Percentiles rank a stretch among this genome's conserved stretches.
Conservation (phyloP, 768 basidiomycete species). For the Mycena alexandri region DNA sequence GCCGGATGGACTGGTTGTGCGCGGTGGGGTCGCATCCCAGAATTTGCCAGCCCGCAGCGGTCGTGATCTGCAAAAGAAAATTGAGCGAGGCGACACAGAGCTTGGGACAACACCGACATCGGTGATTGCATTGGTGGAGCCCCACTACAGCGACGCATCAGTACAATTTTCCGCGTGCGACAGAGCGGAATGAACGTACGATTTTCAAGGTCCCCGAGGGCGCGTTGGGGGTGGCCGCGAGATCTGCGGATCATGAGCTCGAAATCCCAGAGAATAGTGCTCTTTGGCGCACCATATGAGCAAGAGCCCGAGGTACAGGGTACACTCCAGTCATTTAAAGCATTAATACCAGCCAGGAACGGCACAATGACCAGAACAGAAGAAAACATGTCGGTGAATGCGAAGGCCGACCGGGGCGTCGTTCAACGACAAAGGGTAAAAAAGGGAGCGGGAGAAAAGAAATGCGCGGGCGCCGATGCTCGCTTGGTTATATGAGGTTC, state of each 20-base stretch:
- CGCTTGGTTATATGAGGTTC: too few relatives aligned
- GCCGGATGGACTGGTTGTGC: conserved; percentile 48
- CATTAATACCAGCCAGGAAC: not conserved
- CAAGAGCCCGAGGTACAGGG: conserved; percentile 21
- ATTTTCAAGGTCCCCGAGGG: conserved; percentile 26
- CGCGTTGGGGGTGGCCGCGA: not conserved
- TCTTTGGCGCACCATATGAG: conserved; percentile 19
- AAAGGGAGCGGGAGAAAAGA: too few relatives aligned
- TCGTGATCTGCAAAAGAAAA: conserved; percentile 42
- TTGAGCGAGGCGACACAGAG: too few relatives aligned
- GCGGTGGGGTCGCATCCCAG: conserved; percentile 48
- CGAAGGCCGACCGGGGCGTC: too few relatives aligned
- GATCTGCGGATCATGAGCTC: not conserved
- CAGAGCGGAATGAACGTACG: not conserved
- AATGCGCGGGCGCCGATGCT: too few relatives aligned
- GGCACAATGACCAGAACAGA: not conserved
- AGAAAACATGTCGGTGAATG: not conserved
- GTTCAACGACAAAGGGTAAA: too few relatives aligned
- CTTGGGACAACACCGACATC: conserved; percentile 35
- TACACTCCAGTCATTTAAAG: conserved; percentile 25
- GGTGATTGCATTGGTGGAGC: conserved; percentile 43
- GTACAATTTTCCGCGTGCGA: too few relatives aligned
- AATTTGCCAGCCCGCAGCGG: conserved; percentile 55
- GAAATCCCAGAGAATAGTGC: too few relatives aligned
- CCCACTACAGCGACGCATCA: conserved; percentile 36